phyloP scores from a whole-genome alignment of 805 yeast genomes.

The Crinitomyces ghanaensis region DNA sequence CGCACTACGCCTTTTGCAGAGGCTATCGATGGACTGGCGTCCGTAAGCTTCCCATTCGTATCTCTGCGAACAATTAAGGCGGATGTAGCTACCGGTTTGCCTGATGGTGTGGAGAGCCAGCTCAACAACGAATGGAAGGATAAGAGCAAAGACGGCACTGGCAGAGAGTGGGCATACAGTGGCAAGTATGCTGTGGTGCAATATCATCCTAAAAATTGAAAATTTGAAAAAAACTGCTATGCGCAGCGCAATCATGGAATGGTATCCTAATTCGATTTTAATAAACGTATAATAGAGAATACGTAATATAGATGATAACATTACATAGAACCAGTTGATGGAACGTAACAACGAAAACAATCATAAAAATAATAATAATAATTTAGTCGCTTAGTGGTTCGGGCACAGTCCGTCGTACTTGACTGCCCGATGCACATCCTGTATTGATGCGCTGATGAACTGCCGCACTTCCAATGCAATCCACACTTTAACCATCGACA shows the following conservation, averaged over 20 bases:
- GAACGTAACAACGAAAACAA: no score
- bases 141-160: no score
- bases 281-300: no score
- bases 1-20: conserved; percentile 58
- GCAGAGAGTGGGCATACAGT: conserved; percentile 73
- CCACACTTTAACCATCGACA: conserved; percentile 87
- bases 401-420: conserved; percentile 59
- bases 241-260: no score
- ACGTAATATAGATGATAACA: no score
- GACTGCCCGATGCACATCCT: conserved; percentile 48
- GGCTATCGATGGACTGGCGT: conserved; percentile 61
- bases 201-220: no score
- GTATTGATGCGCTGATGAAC: conserved; percentile 70
- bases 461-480: conserved; percentile 79
- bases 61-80: conserved; percentile 92
- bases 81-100: conserved; percentile 82
- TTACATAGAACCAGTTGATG: no score
- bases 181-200: conserved; percentile 94
- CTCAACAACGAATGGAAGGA: conserved; percentile 53
- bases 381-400: conserved; percentile 33
- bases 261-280: no score
- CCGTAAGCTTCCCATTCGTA: conserved; percentile 50
- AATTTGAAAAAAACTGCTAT: no score
- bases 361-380: no score
- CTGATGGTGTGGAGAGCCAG: conserved; percentile 57